Base-by-base conservation (phyloP, 176 grass and related monocot genomes). In the sorghum (Sorghum bicolor) region DNA sequence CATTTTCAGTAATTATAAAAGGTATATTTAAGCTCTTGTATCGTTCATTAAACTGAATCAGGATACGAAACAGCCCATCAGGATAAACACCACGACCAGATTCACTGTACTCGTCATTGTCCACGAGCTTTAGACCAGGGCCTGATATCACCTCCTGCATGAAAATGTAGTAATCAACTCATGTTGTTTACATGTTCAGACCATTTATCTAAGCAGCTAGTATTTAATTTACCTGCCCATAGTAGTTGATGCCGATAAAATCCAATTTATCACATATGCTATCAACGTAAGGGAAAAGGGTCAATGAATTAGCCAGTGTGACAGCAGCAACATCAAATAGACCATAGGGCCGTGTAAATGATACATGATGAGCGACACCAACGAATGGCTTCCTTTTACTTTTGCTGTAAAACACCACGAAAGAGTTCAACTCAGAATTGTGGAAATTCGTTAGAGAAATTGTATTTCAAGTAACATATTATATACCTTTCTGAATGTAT, bases 201-300 rank as follows among this genome's bases (percentile, higher is more conserved):
- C 15, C 75, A 72, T 57, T 77, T 78, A 67, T 40, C 78, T 75
- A 62, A 61, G 19, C 5, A 74, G 20, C 9, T 47, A 47, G 26
- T 31, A 72, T 76, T 75, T 22, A 68, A 72, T 61, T 79, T 67
- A 97, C 95, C 92, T 98, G 96, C 39, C 96, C 96, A 80, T 98
- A 98, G 83, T 98, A 98, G 68, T 98, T 98, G 76, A 98, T 88
- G 24, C 96, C 96, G 77, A 98, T 92, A 63, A 93, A 98, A 81
- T 98, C 93, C 74, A 95, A 73, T 78, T 93, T 93, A 84, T 92
- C 87, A 74, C 80, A 93, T 33, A 95, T 95, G 87, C 90, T 93
- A 91, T 98, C 93, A 47, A 98, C 70, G 66, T 83, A 95, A 70
- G 90, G 87, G 44, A 95, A 98, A 73, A 93, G 61, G 8, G 87